Evolutionary conservation across 257 asterid species (phyloP), one percentile per base, ranked within the genome.

Genomic region (Primulina eburnea): DNA sequence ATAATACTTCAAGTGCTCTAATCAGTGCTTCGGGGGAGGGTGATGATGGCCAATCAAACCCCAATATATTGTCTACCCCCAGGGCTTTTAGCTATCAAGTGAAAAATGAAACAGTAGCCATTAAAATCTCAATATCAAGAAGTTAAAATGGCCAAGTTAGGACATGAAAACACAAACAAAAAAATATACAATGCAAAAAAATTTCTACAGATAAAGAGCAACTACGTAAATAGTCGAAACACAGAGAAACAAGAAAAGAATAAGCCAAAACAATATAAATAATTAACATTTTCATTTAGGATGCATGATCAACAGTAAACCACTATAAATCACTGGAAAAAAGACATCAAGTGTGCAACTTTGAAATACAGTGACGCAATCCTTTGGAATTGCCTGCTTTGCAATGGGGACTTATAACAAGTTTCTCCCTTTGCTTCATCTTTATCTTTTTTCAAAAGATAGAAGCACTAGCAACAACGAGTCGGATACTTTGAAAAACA

Each of bases 41-140:
- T 64, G 99, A 82, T 81, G 97, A 86, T 35, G 89, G 96, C 99
- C 99, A 93, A 80, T 90, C 96, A 16, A 93, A 93, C 68, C 97
- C 97, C 84, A 93, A 77, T 67, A 90, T 89, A 78, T 93, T 93
- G 86, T 93, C 99, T 62, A 93, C 86, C 64, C 99, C 97, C 66
- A 93, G 75, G 34, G 99, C 92, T 83, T 90, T 93, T 70, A 93
- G 80, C 99, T 93, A 82, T 74, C 76, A 83, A 56, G 79, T 32
- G 68, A 60, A 65, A 69, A 20, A 70, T 16, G 70, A 26, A 62
- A 34, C 29, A 4, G 47, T 69, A 70, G 71, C 62, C 58, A 40
- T 43, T 60, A 61, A 37, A 35, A 67, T 61, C 38, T 47, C 66
- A 35, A 67, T 61, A 32, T 47, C 66, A 40, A 34, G 64, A 62